Conservation (phyloP, 2,329 filamentous ascomycete species). For the Claviceps quebecensis region DNA sequence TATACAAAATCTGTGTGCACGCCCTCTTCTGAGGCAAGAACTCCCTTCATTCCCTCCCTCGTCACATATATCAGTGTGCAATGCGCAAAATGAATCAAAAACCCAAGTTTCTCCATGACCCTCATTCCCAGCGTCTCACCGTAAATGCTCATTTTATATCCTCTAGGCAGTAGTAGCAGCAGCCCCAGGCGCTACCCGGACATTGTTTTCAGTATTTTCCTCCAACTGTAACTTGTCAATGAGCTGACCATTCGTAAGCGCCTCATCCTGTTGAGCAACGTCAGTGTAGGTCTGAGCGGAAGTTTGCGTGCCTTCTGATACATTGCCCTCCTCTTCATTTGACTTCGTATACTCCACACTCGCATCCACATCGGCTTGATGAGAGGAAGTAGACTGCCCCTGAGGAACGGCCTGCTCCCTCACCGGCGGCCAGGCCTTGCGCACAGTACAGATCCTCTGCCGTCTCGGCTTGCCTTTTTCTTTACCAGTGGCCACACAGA, state of each 20-base stretch:
- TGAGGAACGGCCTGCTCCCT: neutral
- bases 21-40: too few species aligned
- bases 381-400: too few species aligned
- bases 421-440: conserved; percentile 21
- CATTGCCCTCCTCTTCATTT: conserved; percentile 4
- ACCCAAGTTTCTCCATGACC: too few species aligned
- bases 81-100: too few species aligned
- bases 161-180: neutral
- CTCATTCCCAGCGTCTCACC: too few species aligned
- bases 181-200: neutral
- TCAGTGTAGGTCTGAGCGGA: conserved; percentile 4
- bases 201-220: conserved; percentile 9
- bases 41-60: too few species aligned
- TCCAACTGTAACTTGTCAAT: conserved; percentile 20
- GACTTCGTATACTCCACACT: conserved; percentile 16
- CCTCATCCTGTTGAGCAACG: conserved; percentile 8
- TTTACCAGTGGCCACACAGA: conserved; percentile 38
- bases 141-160: neutral
- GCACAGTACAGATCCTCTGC: conserved; percentile 37
- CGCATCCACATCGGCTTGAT: too few species aligned
- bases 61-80: too few species aligned
- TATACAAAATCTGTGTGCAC: too few species aligned
- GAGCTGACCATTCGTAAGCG: conserved; percentile 15
- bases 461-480: conserved; percentile 28
- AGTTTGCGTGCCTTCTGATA: conserved; percentile 16